These are phyloP conservation scores for Termitomyces eurrhizus DNA, from an alignment of 768 basidiomycete species.

Conservation along the genomic window DNA sequence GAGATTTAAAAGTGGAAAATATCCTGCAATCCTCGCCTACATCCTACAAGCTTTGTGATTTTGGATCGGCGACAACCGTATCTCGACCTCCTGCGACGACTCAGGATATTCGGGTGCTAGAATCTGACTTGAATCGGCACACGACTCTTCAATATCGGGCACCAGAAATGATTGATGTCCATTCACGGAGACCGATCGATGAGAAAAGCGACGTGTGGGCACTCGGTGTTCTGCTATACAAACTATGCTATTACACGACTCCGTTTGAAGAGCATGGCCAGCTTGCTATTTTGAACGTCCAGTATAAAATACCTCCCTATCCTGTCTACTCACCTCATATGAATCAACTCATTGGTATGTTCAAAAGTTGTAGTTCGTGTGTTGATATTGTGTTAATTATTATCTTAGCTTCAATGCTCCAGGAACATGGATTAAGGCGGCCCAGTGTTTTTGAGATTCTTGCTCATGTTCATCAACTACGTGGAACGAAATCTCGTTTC, in stretches of 20 bases:
- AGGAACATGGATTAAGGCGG: conserved; percentile 83
- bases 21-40: conserved; percentile 85
- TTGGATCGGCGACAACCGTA: conserved; percentile 87
- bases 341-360: conserved; percentile 77
- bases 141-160: conserved; percentile 97
- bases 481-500: conserved; percentile 82
- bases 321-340: conserved; percentile 83
- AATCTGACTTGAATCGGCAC: conserved; percentile 89
- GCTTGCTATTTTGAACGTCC: conserved; percentile 93
- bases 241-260: conserved; percentile 98
- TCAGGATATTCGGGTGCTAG: conserved; percentile 82
- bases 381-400: conserved; percentile 8
- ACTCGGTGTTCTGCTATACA: conserved; percentile 93
- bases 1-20: conserved; percentile 98
- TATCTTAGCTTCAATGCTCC: conserved; percentile 79
- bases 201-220: conserved; percentile 99
- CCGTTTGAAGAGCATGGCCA: conserved; percentile 99
- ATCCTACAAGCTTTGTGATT: conserved; percentile 95
- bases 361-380: background rate
- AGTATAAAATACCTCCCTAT: conserved; percentile 88
- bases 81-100: conserved; percentile 70
- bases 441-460: conserved; percentile 89
- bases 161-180: conserved; percentile 97
- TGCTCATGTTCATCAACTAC: conserved; percentile 74
- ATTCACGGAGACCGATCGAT: conserved; percentile 77